These are phyloP conservation scores for Ampelocalamus luodianensis DNA, from an alignment of 176 grass and related monocot genomes.

Conservation along the genomic window DNA sequence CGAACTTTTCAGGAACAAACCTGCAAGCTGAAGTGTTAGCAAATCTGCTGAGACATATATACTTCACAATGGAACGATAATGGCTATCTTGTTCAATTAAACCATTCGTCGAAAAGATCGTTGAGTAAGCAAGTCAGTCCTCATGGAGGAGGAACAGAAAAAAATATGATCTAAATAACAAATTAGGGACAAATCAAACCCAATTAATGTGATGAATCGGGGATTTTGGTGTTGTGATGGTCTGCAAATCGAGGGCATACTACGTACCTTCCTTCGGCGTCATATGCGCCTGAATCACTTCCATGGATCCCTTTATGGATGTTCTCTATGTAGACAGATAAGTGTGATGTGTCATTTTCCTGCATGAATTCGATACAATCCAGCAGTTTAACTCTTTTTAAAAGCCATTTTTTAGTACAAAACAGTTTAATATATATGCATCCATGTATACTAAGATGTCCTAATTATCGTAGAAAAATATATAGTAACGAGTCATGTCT, in stretches of 20 bases:
- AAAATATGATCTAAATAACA: neutral
- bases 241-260: neutral
- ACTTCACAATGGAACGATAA: neutral
- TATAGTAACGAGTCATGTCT: neutral
- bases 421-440: neutral
- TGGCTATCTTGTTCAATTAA: neutral
- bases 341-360: slow-evolving; percentile 51
- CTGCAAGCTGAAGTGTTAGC: slow-evolving; percentile 33
- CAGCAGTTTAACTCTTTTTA: neutral
- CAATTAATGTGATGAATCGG: neutral
- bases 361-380: slow-evolving; percentile 28
- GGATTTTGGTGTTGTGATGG: neutral
- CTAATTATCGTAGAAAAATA: neutral
- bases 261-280: slow-evolving; percentile 72
- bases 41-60: neutral
- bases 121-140: neutral
- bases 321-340: slow-evolving; percentile 77
- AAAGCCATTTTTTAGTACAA: neutral
- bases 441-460: neutral
- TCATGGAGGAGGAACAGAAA: neutral
- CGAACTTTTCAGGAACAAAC: slow-evolving; percentile 78
- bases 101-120: neutral
- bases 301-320: slow-evolving; percentile 82
- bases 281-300: slow-evolving; percentile 72
- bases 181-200: neutral